Base-by-base conservation (phyloP, 768 basidiomycete species). In the Boletus coccyginus region DNA sequence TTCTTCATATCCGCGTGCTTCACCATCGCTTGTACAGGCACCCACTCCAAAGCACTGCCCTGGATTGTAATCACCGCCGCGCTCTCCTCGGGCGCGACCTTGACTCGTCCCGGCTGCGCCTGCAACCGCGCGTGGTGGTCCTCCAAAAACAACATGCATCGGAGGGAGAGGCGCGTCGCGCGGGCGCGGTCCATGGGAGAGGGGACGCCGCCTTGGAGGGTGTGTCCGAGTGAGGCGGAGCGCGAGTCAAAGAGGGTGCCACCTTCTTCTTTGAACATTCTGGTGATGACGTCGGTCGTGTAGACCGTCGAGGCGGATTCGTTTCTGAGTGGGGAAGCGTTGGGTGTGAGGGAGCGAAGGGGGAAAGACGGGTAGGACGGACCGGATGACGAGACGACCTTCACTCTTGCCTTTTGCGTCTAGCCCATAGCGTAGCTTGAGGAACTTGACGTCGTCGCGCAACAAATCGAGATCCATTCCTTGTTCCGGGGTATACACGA, bases 251-350 rank as follows among this genome's bases (percentile, higher is more conserved):
- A 99, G 24, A 98, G 78, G 7, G 78, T 60, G 27, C 87, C 87
- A n/a, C 97, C 97, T 73, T 98, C 96, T 69, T 97, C 96, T 66
- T 89, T 88, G 73, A 98, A 75, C 80, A 99, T 97, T 71, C 91
- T 91, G 57, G 89, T 95, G 63, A 99, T 82, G 52, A 97, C 82
- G 9, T 92, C 86, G 8, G 95, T 95, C 14, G 89, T 88, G 78
- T 98, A 99, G 27, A 98, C 90, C 10, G 76, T 76, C 14, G 95
- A 98, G 1, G 96, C 78, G 32, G 77, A 78, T 75, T 99, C 97
- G 73, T 86, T 95, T 53, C 95, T 95, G 66, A 53, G 42, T 3
- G 2, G 12, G 2, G 11, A 21, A 2, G 2, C 4, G 3, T 6
- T 3, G 8, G 24, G 31, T 33, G 21, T 9, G 21, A 17, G 40